Evolutionary conservation across 176 grass and related monocot species (phyloP), one percentile per base, ranked within the genome.

Genomic region (Oryza meyeriana): DNA sequence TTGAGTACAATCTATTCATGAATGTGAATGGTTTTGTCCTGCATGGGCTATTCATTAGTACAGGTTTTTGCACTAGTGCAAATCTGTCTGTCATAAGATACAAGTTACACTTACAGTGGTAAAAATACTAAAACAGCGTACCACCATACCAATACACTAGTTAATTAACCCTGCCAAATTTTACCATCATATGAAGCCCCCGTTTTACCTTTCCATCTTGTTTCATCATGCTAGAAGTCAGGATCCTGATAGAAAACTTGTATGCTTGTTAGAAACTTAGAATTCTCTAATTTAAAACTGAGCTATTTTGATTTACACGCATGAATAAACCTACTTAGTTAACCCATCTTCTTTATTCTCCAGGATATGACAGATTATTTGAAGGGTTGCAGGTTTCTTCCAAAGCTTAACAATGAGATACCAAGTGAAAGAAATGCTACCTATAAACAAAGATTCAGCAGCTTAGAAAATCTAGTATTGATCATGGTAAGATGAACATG

Each of bases 321-420:
- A 75, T 55, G 44, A 55, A 48, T 52, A 33, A 36, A 17, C 12
- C 6, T 62, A 31, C 40, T 50, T 31, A 35, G 26, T 75, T 27
- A 48, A 30, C 20, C 83, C 32, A 10, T 71, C 31, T 27, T 25
- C 61, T 74, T 74, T 78, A 30, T 86, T 78, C 40, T 90, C 45
- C 81, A 98, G 92, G 89, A 98, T 79, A 93, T 98, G 77, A 68
- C 81, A 75, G 81, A 89, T 61, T 98, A 98, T 88, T 86, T 98
- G 65, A 81, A 84, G 82, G 95, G 95, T 22, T 98, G 95, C 88
- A 98, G 68, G 77, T 98, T 98, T 83, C 95, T 98, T 81, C 95
- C 95, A 45, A 94, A 89, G 84, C 92, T 98, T 66, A 98, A 98
- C 57, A 98, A 98, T 84, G 95, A 98, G 88, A 89, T 92, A 55